Evolutionary conservation across 495 filamentous ascomycete genomes (phyloP), one percentile per base, ranked within the genome.

Genomic region (Neurospora sp.): DNA sequence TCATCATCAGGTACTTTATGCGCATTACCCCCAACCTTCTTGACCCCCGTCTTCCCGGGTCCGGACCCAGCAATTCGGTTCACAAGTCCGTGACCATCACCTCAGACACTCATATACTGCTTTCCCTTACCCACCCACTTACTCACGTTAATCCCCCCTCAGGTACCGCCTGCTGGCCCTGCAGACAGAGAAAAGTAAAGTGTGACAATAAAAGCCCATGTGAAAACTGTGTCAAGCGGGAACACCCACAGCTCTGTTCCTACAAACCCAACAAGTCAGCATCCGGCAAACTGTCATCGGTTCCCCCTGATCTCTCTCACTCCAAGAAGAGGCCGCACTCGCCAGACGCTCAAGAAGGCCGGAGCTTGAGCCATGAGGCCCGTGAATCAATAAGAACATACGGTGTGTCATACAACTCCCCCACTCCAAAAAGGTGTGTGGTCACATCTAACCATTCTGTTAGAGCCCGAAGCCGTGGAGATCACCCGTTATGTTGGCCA

Each of bases 151-250:
- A 69, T 74, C 27, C 27, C 27, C 27, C 27, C 27, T 31, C 27
- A 87, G 86, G 86, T 38, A 87, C 86, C 69, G 90, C 90, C 42
- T 93, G 90, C 79, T 93, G 90, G 83, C 90, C 90, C 39, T 92
- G 90, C 79, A 84, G 91, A 74, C 89, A 90, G 79, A 84, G 90
- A 31, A 93, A 93, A 75, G 90, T 92, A 53, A 92, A 90, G 82
- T 93, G 90, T 77, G 90, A 92, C 79, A 90, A 91, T 75, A 89
- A 91, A 71, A 84, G 89, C 65, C 90, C 90, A 1, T 93, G 90
- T 78, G 89, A 92, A 76, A 90, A 90, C 42, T 93, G 90, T 76
- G 86, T 91, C 75, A 92, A 91, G 83, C 85, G 90, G 73, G 90
- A 92, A 72, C 90, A 93, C 78, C 86, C 89, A 8, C 86, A 89